Conservation (phyloP, 1,139 yeast genomes). For the Kodamaea plutei region DNA sequence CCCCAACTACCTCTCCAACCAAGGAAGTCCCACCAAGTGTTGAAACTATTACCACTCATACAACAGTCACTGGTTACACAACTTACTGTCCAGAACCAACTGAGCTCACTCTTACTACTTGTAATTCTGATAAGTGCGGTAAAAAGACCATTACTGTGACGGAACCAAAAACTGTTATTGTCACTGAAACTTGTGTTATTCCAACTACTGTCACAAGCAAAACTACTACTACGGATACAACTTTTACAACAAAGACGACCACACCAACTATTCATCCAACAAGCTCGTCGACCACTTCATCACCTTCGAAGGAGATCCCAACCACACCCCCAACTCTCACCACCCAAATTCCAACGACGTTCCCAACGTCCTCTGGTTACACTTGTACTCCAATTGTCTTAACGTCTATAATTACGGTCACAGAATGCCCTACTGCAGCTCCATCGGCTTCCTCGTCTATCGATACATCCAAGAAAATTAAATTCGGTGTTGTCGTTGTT, state of each 20-base stretch:
- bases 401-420: no score
- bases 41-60: slow-evolving; percentile 20
- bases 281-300: no score
- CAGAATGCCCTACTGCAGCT: neutral
- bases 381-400: no score
- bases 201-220: slow-evolving; percentile 37
- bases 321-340: no score
- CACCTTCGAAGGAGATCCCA: no score
- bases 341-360: no score
- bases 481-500: slow-evolving; percentile 17
- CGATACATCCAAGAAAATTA: slow-evolving; percentile 2
- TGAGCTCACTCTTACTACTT: slow-evolving; percentile 45
- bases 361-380: no score
- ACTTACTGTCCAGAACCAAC: slow-evolving; percentile 62
- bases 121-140: slow-evolving; percentile 23
- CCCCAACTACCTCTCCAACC: neutral
- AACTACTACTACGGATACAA: slow-evolving; percentile 20
- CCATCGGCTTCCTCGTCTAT: neutral
- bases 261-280: no score
- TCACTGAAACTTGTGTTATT: slow-evolving; percentile 62
- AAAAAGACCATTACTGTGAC: slow-evolving; percentile 46
- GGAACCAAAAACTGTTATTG: slow-evolving; percentile 50
- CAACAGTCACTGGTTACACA: slow-evolving; percentile 52
- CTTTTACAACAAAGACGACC: no score
- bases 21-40: no score